phyloP scores from a whole-genome alignment of 148 eudicot genomes.

The Fallopia convolvulus region DNA sequence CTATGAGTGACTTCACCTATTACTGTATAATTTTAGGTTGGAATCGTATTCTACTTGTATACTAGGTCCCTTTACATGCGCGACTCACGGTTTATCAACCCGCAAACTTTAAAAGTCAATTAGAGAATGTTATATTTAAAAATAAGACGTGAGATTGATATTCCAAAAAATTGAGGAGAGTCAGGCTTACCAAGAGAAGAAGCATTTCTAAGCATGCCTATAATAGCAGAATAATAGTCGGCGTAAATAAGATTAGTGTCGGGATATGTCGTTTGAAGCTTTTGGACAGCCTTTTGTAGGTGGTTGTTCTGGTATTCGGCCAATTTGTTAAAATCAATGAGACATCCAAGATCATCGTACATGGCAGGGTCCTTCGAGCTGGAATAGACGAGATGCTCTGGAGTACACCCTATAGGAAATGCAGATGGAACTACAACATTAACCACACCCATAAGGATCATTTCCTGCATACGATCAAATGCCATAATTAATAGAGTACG shows the following conservation, averaged over 20 bases:
- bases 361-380: constrained; percentile 8
- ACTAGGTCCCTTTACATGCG: too few relatives aligned
- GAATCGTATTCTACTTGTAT: too few relatives aligned
- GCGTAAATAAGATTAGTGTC: constrained; percentile 27
- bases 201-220: constrained; percentile 7
- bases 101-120: too few relatives aligned
- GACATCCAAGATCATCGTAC: constrained; percentile 29
- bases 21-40: too few relatives aligned
- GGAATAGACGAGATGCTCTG: constrained; percentile 8
- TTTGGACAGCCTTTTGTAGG: constrained; percentile 16
- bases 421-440: not conserved
- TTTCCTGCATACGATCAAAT: not conserved
- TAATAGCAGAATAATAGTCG: constrained; percentile 29
- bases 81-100: too few relatives aligned
- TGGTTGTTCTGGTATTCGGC: constrained; percentile 20
- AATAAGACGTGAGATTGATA: too few relatives aligned
- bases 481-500: not conserved
- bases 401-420: constrained; percentile 31
- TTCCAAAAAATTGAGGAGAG: too few relatives aligned
- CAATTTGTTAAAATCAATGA: constrained; percentile 23
- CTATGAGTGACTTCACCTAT: too few relatives aligned
- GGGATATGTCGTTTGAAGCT: constrained; percentile 19
- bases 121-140: too few relatives aligned
- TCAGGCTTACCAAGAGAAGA: constrained; percentile 8
- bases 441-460: not conserved